Evolutionary conservation across 495 filamentous ascomycete genomes (phyloP), one percentile per base, ranked within the genome.

Genomic region (Lophiostoma macrostomum): DNA sequence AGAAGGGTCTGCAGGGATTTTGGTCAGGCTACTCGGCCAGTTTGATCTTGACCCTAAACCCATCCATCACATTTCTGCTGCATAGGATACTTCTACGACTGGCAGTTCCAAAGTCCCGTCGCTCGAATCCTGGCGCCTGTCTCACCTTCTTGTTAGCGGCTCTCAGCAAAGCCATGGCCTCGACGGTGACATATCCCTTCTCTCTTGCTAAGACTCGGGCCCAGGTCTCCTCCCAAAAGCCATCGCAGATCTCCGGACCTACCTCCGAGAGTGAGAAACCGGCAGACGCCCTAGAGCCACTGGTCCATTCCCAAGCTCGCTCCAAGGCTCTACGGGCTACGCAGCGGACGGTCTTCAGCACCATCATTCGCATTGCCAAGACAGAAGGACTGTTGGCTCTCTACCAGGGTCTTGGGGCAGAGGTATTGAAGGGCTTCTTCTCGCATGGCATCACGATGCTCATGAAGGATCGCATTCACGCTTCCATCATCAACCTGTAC

Each of bases 11-110:
- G 6, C 61, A 65, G 18, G 90, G 90, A 0, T 87, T 95, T 58
- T 96, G 91, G 91, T 87, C 89, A 0, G 91, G 91, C 2, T 96
- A 96, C 69, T 86, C 85, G 11, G 90, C 90, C 0, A 80, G 78
- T 23, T 67, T 93, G 42, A 75, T 95, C 41, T 68, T 96, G 27
- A 91, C 91, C 0, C 72, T 96, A 0, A 96, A 96, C 62, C 91
- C 91, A 7, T 83, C 83, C 41, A 73, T 95, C 49, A 96, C 91
- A 0, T 91, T 95, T 62, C 83, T 91, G 59, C 72, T 95, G 14
- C 86, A 95, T 58, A 83, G 85, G 56, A 61, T 81, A 6, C 70
- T 91, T 6, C 84, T 84, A 64, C 77, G 80, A 41, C 56, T 73
- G 4, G 52, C 85, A 12, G 72, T 88, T 0, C 70, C 79, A 0